Evolutionary conservation across 2,329 filamentous ascomycete genomes (phyloP).

Genomic region (Fusarium nisikadoi): DNA sequence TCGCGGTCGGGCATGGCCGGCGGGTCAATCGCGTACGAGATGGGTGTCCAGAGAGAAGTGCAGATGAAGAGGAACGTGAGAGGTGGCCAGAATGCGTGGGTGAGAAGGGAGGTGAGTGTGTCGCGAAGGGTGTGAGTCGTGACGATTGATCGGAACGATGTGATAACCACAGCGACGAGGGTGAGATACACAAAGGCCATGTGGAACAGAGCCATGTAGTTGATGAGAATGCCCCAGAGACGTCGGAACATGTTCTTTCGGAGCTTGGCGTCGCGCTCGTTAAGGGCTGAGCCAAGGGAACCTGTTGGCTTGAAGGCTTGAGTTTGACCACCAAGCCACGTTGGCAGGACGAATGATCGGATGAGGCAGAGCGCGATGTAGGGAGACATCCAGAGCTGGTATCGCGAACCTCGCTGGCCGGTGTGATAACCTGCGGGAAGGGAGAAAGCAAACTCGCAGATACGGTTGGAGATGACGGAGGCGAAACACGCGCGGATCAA

Average conservation of each 20-base stretch:
- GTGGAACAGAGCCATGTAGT: conserved; percentile 67
- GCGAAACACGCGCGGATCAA: conserved; percentile 66
- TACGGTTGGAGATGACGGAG: conserved; percentile 60
- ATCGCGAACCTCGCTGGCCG: conserved; percentile 65
- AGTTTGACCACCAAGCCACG: conserved; percentile 67
- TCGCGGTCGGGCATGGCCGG: conserved; percentile 68
- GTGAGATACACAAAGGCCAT: conserved; percentile 64
- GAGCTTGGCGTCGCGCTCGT: conserved; percentile 65
- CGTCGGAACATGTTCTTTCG: conserved; percentile 65
- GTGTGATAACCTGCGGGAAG: conserved; percentile 69
- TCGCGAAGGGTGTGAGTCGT: conserved; percentile 51
- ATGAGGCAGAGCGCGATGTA: conserved; percentile 69
- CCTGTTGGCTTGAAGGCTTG: conserved; percentile 71
- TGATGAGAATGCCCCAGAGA: conserved; percentile 63
- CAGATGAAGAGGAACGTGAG: conserved; percentile 66
- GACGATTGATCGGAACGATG: conserved; percentile 62
- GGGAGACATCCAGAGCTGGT: conserved; percentile 71
- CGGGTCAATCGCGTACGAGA: conserved; percentile 70
- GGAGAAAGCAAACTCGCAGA: conserved; percentile 68
- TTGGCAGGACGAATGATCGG: conserved; percentile 67
- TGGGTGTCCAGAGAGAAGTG: conserved; percentile 66
- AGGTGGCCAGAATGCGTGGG: conserved; percentile 71
- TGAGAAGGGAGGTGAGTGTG: conserved; percentile 63
- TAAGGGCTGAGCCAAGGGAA: conserved; percentile 64
- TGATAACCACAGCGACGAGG: conserved; percentile 60